Evolutionary conservation across 1,139 yeast species (phyloP).

Genomic region (Candida sp.): DNA sequence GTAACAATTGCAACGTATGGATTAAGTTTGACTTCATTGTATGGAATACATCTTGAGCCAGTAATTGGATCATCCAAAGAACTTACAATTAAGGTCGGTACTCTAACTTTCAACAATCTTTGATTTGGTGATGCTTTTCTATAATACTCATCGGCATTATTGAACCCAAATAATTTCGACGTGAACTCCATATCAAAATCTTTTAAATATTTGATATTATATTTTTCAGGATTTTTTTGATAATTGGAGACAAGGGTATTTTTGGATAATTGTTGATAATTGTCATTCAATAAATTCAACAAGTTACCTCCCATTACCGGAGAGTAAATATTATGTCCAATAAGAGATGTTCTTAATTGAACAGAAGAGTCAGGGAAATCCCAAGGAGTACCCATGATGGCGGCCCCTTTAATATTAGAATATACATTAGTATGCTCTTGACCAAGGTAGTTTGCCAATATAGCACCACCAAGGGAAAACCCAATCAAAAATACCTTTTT

Average conservation of each 20-base stretch:
- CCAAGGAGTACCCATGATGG: constrained; percentile 56
- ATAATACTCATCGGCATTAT: constrained; percentile 52
- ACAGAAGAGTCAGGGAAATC: constrained; percentile 48
- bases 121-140: constrained; percentile 51
- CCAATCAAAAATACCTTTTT: constrained; percentile 51
- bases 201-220: constrained; percentile 25
- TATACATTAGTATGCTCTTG: constrained; percentile 40
- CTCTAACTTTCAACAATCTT: constrained; percentile 46
- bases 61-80: constrained; percentile 59
- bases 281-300: constrained; percentile 39
- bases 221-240: constrained; percentile 30
- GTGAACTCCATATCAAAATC: constrained; percentile 55
- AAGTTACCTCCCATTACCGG: constrained; percentile 53
- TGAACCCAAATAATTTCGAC: constrained; percentile 51
- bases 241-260: constrained; percentile 26
- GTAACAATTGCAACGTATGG: constrained; percentile 67
- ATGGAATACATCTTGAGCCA: constrained; percentile 55
- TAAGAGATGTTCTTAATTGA: constrained; percentile 33
- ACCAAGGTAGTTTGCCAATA: constrained; percentile 52
- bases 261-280: constrained; percentile 25
- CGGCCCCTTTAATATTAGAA: constrained; percentile 43
- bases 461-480: constrained; percentile 57
- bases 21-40: constrained; percentile 54
- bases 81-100: constrained; percentile 49
- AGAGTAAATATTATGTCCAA: constrained; percentile 49